These are phyloP conservation scores for Hibiscus mutabilis DNA, from an alignment of 345 rosid genomes.

Conservation along the genomic window DNA sequence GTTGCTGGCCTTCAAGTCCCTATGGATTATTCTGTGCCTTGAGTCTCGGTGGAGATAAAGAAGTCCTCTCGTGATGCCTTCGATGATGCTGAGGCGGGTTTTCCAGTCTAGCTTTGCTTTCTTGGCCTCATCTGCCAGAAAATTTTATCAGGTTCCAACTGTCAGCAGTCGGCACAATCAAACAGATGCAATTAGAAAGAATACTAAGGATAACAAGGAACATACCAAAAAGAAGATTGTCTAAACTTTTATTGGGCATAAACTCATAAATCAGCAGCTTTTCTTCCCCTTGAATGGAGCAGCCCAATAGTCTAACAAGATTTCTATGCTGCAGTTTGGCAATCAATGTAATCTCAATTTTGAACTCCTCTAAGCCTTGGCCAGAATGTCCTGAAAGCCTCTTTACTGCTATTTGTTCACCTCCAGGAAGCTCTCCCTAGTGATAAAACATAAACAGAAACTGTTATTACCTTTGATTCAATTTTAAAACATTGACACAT, in stretches of 20 bases:
- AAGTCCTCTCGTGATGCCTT: slow-evolving; percentile 73
- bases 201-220: not conserved
- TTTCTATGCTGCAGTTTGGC: slow-evolving; percentile 61
- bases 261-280: slow-evolving; percentile 62
- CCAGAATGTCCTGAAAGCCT: slow-evolving; percentile 46
- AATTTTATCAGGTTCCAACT: not conserved
- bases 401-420: slow-evolving; percentile 62
- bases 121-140: slow-evolving; percentile 36
- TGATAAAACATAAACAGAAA: slow-evolving; percentile 15
- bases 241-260: slow-evolving; percentile 70
- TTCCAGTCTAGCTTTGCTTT: slow-evolving; percentile 45
- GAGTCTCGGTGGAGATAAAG: slow-evolving; percentile 74
- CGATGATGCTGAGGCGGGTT: slow-evolving; percentile 46
- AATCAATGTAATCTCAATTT: slow-evolving; percentile 47
- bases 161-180: not conserved
- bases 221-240: slow-evolving; percentile 53
- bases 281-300: slow-evolving; percentile 58
- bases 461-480: not conserved
- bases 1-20: slow-evolving; percentile 64
- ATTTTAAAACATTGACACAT: not conserved
- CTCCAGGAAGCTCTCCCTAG: slow-evolving; percentile 63
- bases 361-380: slow-evolving; percentile 61
- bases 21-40: slow-evolving; percentile 60
- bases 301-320: slow-evolving; percentile 62
- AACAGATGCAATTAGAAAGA: not conserved